phyloP scores from a whole-genome alignment of 139 green algal genomes.

The Haematococcus sp. region DNA sequence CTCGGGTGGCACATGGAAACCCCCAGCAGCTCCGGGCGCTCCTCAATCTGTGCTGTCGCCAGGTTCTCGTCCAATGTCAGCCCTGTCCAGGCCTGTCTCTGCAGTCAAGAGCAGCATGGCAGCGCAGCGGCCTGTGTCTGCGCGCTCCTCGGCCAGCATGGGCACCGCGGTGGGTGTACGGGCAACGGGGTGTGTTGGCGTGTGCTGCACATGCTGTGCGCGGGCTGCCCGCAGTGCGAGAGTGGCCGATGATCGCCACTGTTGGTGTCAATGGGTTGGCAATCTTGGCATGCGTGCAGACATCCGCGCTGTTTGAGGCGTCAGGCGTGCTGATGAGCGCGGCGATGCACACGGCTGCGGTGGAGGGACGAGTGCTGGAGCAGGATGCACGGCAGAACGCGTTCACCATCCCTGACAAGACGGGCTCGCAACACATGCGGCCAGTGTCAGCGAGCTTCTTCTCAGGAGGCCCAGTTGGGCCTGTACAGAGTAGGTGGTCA shows the following conservation, averaged over 20 bases:
- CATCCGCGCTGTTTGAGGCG: slow-evolving; percentile 9
- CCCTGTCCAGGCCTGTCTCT: too few relatives aligned
- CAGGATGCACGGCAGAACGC: slow-evolving; percentile 11
- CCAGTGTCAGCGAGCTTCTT: too few relatives aligned
- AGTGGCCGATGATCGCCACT: neutral
- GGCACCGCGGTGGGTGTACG: neutral
- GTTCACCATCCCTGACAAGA: slow-evolving; percentile 21
- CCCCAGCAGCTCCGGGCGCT: too few relatives aligned
- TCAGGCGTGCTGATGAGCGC: slow-evolving; percentile 5
- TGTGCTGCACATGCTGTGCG: neutral
- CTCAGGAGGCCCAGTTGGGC: too few relatives aligned
- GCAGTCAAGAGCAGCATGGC: too few relatives aligned
- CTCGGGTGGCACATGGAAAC: too few relatives aligned
- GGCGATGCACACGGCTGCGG: slow-evolving; percentile 8
- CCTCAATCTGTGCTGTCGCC: too few relatives aligned
- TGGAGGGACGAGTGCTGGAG: slow-evolving; percentile 27
- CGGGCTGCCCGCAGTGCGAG: neutral
- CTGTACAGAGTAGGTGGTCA: too few relatives aligned
- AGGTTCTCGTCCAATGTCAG: too few relatives aligned
- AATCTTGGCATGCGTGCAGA: neutral
- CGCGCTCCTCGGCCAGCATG: neutral
- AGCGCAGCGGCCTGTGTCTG: neutral
- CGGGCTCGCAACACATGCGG: too few relatives aligned
- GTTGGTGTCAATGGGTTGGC: neutral
- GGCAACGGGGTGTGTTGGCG: neutral